Base-by-base conservation (phyloP, 257 asterid genomes). In the Forsythia suspensa region DNA sequence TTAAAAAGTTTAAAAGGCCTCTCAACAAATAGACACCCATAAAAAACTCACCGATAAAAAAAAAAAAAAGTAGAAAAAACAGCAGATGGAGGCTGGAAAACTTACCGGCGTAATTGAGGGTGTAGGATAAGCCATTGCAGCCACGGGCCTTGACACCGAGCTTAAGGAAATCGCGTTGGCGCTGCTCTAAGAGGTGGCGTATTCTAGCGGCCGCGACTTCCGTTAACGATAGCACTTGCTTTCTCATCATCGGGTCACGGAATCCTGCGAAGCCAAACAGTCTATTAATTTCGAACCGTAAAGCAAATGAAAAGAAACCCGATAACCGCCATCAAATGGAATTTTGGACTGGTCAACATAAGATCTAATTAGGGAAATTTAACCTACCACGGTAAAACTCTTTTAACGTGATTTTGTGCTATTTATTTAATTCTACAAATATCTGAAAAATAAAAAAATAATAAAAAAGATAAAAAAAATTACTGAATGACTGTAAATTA, bases 91-190 rank as follows among this genome's bases (percentile, higher is more conserved):
- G 7, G 37, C 34, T 18, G 18, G 2, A 44, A 37, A 38, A 21
- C 37, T 71, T 68, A 90, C 99, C 99, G 70, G 99, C 92, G 34
- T 95, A 95, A 84, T 95, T 95, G 87, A 95, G 99, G 85, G 96
- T 93, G 92, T 95, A 95, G 48, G 99, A 93, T 80, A 95, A 89
- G 83, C 99, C 99, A 79, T 95, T 95, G 89, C 99, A 93, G 72
- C 99, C 99, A 55, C 99, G 98, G 80, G 98, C 86, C 83, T 95
- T 93, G 86, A 93, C 98, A 72, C 99, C 98, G 72, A 95, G 98
- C 90, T 95, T 95, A 65, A 95, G 97, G 82, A 86, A 95, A 48
- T 94, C 71, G 68, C 97, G 97, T 72, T 89, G 97, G 20, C 99
- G 96, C 83, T 89, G 92, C 13, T 90, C 91, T 7, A 95, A 86